A percentile compares a stretch with the other conserved stretches of the same genome.
Evolutionary conservation across 306 rosid genomes (phyloP).

Genomic region (apple (Malus domestica)): DNA sequence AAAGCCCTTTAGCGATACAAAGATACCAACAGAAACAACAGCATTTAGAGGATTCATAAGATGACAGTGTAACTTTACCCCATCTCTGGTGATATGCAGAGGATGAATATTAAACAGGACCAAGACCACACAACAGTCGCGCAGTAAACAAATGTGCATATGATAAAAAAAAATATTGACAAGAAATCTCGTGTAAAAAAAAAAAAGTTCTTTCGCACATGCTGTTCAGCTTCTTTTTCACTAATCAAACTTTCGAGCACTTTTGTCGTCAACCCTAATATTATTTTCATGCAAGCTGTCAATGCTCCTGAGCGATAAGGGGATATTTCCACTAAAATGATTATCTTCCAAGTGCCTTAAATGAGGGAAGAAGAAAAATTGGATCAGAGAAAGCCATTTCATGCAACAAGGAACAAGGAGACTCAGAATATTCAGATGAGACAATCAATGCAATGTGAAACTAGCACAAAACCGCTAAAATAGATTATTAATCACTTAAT

Average conservation of each 20-base stretch:
- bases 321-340: too few species aligned
- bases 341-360: too few species aligned
- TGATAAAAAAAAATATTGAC: neutral
- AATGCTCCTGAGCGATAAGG: too few species aligned
- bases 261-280: constrained; percentile 63
- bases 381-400: too few species aligned
- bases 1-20: neutral
- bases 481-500: too few species aligned
- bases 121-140: neutral
- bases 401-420: too few species aligned
- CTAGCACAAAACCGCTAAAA: too few species aligned
- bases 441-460: too few species aligned
- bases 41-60: neutral
- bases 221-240: constrained; percentile 86
- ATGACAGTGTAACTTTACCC: neutral
- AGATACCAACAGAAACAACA: neutral
- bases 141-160: neutral
- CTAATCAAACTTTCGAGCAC: constrained; percentile 65
- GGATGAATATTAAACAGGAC: neutral
- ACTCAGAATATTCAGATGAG: too few species aligned
- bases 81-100: neutral
- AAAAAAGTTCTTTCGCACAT: constrained; percentile 42
- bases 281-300: neutral
- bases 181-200: neutral
- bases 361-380: too few species aligned